Evolutionary conservation across 371 early-diverging fungal species (phyloP).

Genomic region (Rhizopus delemar): DNA sequence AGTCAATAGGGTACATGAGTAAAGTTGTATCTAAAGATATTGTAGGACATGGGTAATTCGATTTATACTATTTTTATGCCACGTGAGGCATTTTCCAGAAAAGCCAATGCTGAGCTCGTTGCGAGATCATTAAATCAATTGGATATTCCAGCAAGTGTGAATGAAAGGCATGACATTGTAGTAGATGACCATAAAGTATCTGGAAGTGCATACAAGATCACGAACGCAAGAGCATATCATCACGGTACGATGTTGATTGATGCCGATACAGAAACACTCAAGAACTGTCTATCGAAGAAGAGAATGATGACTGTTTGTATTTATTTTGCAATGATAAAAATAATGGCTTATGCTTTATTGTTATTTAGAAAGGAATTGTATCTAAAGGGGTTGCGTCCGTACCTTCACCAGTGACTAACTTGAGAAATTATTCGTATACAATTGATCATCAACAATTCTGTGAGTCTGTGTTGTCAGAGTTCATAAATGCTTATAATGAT

Average conservation of each 20-base stretch:
- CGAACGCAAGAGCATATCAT: conserved; percentile 82
- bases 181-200: conserved; percentile 83
- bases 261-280: conserved; percentile 73
- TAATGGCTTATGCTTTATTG: background rate
- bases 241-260: conserved; percentile 98
- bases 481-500: conserved; percentile 54
- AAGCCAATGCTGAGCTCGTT: conserved; percentile 78
- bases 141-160: conserved; percentile 88
- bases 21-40: too few relatives aligned
- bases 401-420: conserved; percentile 81
- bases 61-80: conserved; percentile 94
- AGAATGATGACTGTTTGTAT: conserved; percentile 33
- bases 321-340: background rate
- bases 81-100: conserved; percentile 77
- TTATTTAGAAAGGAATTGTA: conserved; percentile 52
- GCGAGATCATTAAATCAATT: conserved; percentile 72
- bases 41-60: conserved; percentile 91
- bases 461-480: conserved; percentile 73
- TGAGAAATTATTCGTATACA: conserved; percentile 78
- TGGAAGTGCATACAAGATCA: conserved; percentile 94
- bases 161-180: conserved; percentile 86
- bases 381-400: conserved; percentile 91
- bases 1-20: too few relatives aligned
- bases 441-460: conserved; percentile 84
- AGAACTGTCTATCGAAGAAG: conserved; percentile 46